Evolutionary conservation across 2,329 filamentous ascomycete species (phyloP).

Genomic region (Dothideomycetes sp.): DNA sequence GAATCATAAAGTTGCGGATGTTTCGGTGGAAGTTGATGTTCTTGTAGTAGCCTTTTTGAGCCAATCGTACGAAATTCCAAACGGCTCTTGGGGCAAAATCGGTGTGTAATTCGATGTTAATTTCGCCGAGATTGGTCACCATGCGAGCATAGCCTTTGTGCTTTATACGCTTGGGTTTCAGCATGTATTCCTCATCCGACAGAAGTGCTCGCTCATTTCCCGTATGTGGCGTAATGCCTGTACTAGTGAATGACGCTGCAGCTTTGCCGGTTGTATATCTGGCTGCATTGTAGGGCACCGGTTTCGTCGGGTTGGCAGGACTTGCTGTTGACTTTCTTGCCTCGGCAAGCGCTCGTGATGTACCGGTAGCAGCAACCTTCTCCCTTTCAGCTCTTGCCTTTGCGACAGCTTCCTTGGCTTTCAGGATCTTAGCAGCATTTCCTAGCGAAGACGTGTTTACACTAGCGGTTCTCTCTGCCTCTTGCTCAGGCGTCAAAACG

Average conservation of each 20-base stretch:
- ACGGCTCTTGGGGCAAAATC: conserved; percentile 88
- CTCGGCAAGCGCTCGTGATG: conserved; percentile 41
- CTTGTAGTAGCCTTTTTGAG: conserved; percentile 84
- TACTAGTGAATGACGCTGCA: conserved; percentile 91
- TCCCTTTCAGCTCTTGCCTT: conserved; percentile 68
- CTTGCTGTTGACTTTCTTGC: conserved; percentile 44
- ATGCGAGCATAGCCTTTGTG: conserved; percentile 86
- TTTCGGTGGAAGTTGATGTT: conserved; percentile 82
- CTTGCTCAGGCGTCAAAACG: conserved; percentile 59
- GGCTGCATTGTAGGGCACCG: conserved; percentile 70
- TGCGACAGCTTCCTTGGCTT: conserved; percentile 88
- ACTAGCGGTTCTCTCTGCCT: conserved; percentile 49
- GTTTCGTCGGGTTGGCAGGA: conserved; percentile 25
- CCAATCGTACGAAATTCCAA: conserved; percentile 89
- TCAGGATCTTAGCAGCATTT: conserved; percentile 70
- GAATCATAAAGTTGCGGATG: conserved; percentile 95
- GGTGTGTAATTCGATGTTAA: conserved; percentile 83
- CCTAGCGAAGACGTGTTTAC: conserved; percentile 78
- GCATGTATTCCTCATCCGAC: conserved; percentile 92
- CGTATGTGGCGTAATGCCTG: conserved; percentile 84
- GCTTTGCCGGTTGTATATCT: conserved; percentile 83
- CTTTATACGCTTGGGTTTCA: conserved; percentile 81
- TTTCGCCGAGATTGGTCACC: conserved; percentile 70
- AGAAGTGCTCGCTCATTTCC: conserved; percentile 77
- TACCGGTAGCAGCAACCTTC: conserved; percentile 23